Conservation (phyloP, 73 alveolate genomes). For the Paramecium octaurelia region DNA sequence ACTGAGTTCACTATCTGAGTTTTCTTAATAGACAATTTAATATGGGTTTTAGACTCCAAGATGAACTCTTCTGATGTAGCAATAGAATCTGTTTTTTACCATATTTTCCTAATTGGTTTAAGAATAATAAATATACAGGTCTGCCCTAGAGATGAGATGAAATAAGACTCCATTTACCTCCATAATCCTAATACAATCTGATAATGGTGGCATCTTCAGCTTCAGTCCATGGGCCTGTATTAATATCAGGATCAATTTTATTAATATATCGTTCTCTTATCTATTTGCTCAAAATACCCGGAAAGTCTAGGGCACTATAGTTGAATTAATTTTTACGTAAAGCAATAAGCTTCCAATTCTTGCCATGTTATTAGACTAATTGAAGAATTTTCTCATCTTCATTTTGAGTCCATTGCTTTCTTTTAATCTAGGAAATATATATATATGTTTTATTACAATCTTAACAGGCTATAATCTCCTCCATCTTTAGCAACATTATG, state of each 20-base stretch:
- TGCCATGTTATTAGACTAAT: constrained; percentile 52
- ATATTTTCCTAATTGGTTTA: constrained; percentile 23
- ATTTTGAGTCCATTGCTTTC: constrained; percentile 53
- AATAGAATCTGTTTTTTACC: constrained; percentile 60
- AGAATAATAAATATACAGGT: constrained; percentile 20
- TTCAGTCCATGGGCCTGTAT: constrained; percentile 87
- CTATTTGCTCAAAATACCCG: constrained; percentile 83
- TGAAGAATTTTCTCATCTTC: constrained; percentile 53
- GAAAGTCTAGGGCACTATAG: constrained; percentile 52
- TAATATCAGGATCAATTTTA: constrained; percentile 93
- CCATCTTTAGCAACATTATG: constrained; percentile 62
- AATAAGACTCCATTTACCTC: constrained; percentile 59
- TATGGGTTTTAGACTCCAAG: constrained; percentile 27
- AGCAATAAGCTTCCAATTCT: constrained; percentile 59
- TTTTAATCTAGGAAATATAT: background rate
- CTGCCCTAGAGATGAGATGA: constrained; percentile 54
- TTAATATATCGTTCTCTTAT: constrained; percentile 98
- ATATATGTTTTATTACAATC: background rate
- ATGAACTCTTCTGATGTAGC: constrained; percentile 56
- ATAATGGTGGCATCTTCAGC: constrained; percentile 75
- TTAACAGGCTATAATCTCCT: constrained; percentile 47
- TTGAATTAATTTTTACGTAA: constrained; percentile 49
- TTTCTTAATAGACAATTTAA: background rate
- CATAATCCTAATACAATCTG: constrained; percentile 26
- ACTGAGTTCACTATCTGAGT: background rate